These are phyloP conservation scores for Chlorokybus atmophyticus DNA, from an alignment of 139 green algal species.

Conservation along the genomic window DNA sequence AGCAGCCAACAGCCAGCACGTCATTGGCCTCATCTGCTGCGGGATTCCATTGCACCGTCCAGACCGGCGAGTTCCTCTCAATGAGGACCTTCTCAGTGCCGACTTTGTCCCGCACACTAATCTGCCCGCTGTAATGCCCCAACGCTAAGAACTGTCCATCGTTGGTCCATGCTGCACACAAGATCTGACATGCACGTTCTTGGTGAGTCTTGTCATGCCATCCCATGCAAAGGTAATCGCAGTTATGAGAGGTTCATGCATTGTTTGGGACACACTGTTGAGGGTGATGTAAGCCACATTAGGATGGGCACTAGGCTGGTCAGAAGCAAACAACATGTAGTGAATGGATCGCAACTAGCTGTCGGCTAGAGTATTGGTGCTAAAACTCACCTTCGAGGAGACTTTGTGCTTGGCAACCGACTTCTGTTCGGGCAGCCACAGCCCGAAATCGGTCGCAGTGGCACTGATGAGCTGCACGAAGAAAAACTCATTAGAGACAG, in stretches of 20 bases:
- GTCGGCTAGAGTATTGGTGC: too few species aligned
- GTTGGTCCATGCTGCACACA: slow-evolving; percentile 52
- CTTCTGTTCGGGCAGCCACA: slow-evolving; percentile 73
- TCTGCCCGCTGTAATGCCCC: slow-evolving; percentile 52
- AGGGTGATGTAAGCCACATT: too few species aligned
- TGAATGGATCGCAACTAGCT: background rate
- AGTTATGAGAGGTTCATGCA: too few species aligned
- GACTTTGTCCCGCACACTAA: slow-evolving; percentile 57
- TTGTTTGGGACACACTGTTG: too few species aligned
- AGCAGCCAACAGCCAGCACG: slow-evolving; percentile 48
- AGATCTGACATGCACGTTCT: slow-evolving; percentile 28
- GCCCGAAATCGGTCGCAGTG: slow-evolving; percentile 55
- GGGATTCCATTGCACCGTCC: slow-evolving; percentile 38
- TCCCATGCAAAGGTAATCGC: too few species aligned
- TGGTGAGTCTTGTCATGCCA: background rate
- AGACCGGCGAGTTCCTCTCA: slow-evolving; percentile 43
- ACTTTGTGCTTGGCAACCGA: slow-evolving; percentile 72
- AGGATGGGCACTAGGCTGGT: too few species aligned
- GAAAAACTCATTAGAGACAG: background rate
- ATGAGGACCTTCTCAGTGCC: slow-evolving; percentile 53
- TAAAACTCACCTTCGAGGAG: slow-evolving; percentile 7
- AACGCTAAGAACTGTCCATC: slow-evolving; percentile 62
- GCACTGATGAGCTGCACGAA: slow-evolving; percentile 51
- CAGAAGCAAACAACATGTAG: background rate
- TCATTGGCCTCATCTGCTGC: slow-evolving; percentile 14